A percentile compares a stretch with the other conserved stretches of the same genome.
phyloP scores from a whole-genome alignment of 305 asterid species.

The Lippia alba region DNA sequence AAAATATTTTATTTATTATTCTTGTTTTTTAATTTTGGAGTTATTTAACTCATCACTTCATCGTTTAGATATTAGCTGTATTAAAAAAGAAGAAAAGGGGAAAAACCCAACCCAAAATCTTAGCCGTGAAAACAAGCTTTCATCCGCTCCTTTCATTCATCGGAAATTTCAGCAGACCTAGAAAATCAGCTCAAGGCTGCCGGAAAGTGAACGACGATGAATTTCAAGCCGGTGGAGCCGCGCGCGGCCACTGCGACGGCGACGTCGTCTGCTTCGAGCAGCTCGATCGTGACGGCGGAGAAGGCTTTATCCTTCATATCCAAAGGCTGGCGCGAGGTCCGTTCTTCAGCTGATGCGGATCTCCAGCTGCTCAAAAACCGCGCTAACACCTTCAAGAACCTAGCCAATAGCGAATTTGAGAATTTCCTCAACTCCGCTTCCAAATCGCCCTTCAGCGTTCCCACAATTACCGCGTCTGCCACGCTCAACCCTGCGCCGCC shows the following conservation, averaged over 20 bases:
- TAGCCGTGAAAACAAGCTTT: conserved; percentile 47
- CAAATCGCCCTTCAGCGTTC: conserved; percentile 69
- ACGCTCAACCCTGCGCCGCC: conserved; percentile 54
- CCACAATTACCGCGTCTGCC: conserved; percentile 78
- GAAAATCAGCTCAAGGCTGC: neutral
- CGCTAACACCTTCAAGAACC: conserved; percentile 76
- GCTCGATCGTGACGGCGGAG: conserved; percentile 77
- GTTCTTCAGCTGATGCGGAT: conserved; percentile 95
- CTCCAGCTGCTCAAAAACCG: conserved; percentile 82
- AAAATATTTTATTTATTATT: neutral
- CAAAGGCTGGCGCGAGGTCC: conserved; percentile 96
- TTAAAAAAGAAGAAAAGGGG: neutral
- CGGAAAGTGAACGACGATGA: conserved; percentile 35
- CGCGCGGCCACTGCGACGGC: conserved; percentile 53
- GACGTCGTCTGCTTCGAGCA: conserved; percentile 38
- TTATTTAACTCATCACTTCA: conserved; percentile 1
- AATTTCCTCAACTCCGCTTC: conserved; percentile 89
- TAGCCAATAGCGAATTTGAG: conserved; percentile 85
- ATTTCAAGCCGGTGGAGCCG: conserved; percentile 70
- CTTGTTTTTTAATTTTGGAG: neutral
- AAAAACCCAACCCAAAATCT: conserved; percentile 20
- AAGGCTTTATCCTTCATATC: conserved; percentile 92
- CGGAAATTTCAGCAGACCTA: conserved; percentile 34
- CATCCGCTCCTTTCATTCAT: conserved; percentile 18
- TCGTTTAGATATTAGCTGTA: neutral